Conservation (phyloP, 2,329 filamentous ascomycete genomes). For the Fusarium ramigenum region DNA sequence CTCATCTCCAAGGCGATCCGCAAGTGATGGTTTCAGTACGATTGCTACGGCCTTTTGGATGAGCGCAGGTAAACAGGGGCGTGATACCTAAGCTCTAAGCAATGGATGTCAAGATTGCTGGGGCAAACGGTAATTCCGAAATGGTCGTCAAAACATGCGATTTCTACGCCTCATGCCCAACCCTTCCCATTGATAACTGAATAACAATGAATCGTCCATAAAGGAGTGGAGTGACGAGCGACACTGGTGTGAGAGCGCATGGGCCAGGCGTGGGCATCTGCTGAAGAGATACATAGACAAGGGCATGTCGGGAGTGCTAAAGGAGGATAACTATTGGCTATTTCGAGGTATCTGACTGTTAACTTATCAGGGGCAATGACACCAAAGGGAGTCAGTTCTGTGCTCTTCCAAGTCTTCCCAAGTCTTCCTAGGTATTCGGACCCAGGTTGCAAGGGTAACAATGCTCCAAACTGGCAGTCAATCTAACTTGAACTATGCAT, state of each 20-base stretch:
- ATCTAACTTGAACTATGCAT: neutral
- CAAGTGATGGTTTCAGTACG: neutral
- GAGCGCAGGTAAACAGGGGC: neutral
- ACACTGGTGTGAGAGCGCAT: slow-evolving; percentile 14
- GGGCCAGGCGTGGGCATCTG: slow-evolving; percentile 19
- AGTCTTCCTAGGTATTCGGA: neutral
- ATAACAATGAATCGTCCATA: slow-evolving; percentile 15
- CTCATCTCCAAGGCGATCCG: slow-evolving; percentile 12
- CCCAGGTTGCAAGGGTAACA: neutral
- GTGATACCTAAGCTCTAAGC: neutral
- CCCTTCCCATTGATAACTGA: neutral
- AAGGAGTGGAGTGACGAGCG: slow-evolving; percentile 18
- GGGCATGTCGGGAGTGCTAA: slow-evolving; percentile 7
- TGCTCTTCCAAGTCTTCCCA: neutral
- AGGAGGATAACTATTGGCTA: slow-evolving; percentile 7
- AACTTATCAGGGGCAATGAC: slow-evolving; percentile 8
- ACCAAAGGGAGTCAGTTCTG: slow-evolving; percentile 3
- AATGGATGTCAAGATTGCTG: neutral
- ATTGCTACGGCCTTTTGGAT: neutral
- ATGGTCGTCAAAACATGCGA: slow-evolving; percentile 4
- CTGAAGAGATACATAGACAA: slow-evolving; percentile 10
- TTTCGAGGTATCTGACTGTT: slow-evolving; percentile 4
- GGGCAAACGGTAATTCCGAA: neutral
- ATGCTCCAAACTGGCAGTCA: neutral
- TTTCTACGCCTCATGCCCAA: slow-evolving; percentile 2